Percentiles rank a stretch among this genome's conserved stretches.
phyloP scores from a whole-genome alignment of 2,329 filamentous ascomycete genomes.

The Fusarium citri region DNA sequence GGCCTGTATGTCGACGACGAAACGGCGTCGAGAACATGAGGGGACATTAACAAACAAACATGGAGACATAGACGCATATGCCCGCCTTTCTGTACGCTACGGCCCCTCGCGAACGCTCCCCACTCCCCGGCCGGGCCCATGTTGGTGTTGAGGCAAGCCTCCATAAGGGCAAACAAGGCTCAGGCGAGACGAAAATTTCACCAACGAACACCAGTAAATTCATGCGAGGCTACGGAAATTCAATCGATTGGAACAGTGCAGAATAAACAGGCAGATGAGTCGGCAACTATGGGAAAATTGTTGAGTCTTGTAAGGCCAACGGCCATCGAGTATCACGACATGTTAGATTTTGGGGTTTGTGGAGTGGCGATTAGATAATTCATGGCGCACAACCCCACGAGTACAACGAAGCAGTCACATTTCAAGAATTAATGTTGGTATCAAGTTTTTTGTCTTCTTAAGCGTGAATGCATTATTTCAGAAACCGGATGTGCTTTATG shows the following conservation, averaged over 20 bases:
- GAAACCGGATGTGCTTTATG: conserved; percentile 56
- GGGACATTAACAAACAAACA: background rate
- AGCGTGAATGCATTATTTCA: conserved; percentile 55
- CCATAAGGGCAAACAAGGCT: conserved; percentile 47
- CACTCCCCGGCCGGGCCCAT: background rate
- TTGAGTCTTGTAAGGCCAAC: background rate
- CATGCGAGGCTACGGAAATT: conserved; percentile 43
- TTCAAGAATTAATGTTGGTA: conserved; percentile 14
- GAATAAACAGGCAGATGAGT: background rate
- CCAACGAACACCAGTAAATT: conserved; percentile 31
- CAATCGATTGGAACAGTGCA: background rate
- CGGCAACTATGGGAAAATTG: background rate
- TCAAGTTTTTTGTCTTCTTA: conserved; percentile 45
- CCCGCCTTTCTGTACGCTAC: background rate
- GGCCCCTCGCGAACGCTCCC: background rate
- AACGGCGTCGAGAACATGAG: background rate
- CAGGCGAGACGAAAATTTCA: conserved; percentile 33
- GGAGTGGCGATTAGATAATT: conserved; percentile 7
- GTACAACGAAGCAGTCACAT: background rate
- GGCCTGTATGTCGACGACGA: background rate
- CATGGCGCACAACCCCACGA: background rate
- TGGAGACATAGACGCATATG: background rate
- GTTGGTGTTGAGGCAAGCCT: conserved; percentile 9
- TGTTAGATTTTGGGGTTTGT: background rate
- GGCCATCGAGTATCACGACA: background rate